phyloP scores from a whole-genome alignment of 306 rosid species.

The Arachis stenosperma region DNA sequence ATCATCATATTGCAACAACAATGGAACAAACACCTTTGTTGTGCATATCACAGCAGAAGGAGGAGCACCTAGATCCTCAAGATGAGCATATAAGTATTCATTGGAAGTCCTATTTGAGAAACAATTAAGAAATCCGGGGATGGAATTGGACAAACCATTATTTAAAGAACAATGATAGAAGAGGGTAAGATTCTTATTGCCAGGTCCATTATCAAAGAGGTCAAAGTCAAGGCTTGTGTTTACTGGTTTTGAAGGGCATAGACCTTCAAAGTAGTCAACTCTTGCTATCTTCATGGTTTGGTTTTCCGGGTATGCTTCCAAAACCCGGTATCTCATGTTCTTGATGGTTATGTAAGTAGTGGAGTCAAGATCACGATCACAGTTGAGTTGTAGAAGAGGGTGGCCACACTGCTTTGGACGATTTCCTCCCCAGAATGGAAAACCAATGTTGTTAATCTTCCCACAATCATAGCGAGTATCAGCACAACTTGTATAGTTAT shows the following conservation, averaged over 20 bases:
- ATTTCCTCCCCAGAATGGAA: conserved; percentile 53
- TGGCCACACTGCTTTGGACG: conserved; percentile 54
- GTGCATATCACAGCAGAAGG: neutral
- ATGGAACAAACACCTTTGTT: conserved; percentile 39
- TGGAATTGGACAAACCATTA: neutral
- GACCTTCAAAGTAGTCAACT: conserved; percentile 30
- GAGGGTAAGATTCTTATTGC: conserved; percentile 36
- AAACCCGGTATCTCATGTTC: conserved; percentile 38
- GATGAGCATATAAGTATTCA: neutral
- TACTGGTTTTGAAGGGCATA: conserved; percentile 38
- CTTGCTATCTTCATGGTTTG: conserved; percentile 44
- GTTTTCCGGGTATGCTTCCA: neutral
- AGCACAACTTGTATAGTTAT: conserved; percentile 30
- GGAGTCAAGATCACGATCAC: conserved; percentile 14
- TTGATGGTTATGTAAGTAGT: conserved; percentile 37
- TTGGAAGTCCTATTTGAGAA: neutral
- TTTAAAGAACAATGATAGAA: conserved; percentile 42
- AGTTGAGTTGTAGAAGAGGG: conserved; percentile 42
- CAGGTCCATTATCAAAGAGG: conserved; percentile 27
- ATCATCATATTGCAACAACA: rapidly evolving
- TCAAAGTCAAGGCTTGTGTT: conserved; percentile 43
- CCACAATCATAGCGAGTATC: conserved; percentile 40
- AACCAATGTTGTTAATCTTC: neutral
- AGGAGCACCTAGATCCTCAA: neutral
- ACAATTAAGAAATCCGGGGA: neutral